Evolutionary conservation across 2,329 filamentous ascomycete genomes (phyloP), one percentile per base, ranked within the genome.

Genomic region (Penicillium janthinellum): DNA sequence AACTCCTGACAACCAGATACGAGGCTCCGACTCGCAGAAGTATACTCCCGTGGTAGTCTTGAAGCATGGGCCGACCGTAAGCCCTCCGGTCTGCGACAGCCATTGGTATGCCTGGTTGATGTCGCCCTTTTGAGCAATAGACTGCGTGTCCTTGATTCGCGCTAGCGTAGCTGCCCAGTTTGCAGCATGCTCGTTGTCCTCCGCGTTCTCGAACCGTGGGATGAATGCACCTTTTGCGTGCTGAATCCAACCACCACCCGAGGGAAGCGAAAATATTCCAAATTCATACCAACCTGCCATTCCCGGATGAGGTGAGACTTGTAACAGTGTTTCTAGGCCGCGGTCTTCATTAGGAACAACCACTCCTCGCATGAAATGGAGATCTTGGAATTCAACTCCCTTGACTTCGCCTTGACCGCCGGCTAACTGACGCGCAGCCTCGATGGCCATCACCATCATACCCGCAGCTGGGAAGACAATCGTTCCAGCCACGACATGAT

Each of bases 401-500:
- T 56, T 59, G 45, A 68, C 50, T 6, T 39, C 56, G 7, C 47
- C 35, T 10, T 63, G 47, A 2, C 17, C 28, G 22, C 62, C 56
- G 8, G 64, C 63, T 5, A 68, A 39, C 53, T 69, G 63, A 4
- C 60, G 59, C 5, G 65, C 66, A 14, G 64, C 63, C 41, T 70
- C 69, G n/a, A 58, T 62, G 2, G 63, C 67, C 62, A 67, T 71
- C 17, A 62, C 63, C 35, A 68, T 42, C 42, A 67, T 64, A 14
- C 69, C 70, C 1, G 68, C 67, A 3, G 62, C 65, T 2, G 71
- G 71, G 56, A 66, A 72, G 10, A 72, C 58, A 25, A 68, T 62
- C 1, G 62, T 58, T 2, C 63, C 66, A 3, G 59, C 58, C 1
- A 71, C 59, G 15, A 77, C 68, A 54, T 84, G 81, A 57, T 84